Percentiles rank a stretch among this genome's conserved stretches.
phyloP scores from a whole-genome alignment of 352 stramenopile genomes.

The Phytopythium montanum region DNA sequence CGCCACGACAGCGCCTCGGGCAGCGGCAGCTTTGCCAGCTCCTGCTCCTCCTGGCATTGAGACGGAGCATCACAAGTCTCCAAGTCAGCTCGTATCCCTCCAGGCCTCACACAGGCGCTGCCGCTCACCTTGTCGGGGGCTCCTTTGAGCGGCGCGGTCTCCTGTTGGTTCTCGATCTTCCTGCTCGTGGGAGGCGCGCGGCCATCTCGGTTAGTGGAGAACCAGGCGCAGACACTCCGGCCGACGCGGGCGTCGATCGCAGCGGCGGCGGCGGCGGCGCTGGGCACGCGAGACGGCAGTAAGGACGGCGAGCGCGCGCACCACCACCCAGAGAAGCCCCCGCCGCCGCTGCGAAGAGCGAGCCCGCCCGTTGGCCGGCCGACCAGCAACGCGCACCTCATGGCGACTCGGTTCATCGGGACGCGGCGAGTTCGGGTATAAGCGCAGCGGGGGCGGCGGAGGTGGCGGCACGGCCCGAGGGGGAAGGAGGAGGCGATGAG shows the following conservation, averaged over 20 bases:
- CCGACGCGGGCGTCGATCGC: background rate
- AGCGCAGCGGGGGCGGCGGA: background rate
- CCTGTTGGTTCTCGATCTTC: slow-evolving; percentile 18
- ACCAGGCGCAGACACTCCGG: background rate
- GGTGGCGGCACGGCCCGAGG: background rate
- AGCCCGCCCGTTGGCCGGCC: background rate
- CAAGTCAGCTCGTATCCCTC: background rate
- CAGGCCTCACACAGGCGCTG: background rate
- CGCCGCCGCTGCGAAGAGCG: background rate
- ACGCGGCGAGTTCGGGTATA: background rate
- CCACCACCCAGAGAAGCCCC: slow-evolving; percentile 1
- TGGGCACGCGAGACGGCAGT: background rate
- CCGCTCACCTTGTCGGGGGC: slow-evolving; percentile 13
- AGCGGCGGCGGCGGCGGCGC: background rate
- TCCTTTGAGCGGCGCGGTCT: slow-evolving; percentile 29
- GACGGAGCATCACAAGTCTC: background rate
- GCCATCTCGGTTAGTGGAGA: slow-evolving; percentile 4
- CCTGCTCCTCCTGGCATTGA: slow-evolving; percentile 12
- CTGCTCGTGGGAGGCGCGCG: background rate
- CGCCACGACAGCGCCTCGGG: slow-evolving; percentile 38
- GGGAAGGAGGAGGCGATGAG: background rate
- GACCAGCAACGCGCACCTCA: slow-evolving; percentile 3
- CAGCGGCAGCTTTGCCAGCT: slow-evolving; percentile 13
- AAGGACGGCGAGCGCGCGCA: background rate
- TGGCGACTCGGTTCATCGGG: slow-evolving; percentile 3